These are phyloP conservation scores for Celoporthe dispersa DNA, from an alignment of 2,329 filamentous ascomycete species.

Conservation along the genomic window DNA sequence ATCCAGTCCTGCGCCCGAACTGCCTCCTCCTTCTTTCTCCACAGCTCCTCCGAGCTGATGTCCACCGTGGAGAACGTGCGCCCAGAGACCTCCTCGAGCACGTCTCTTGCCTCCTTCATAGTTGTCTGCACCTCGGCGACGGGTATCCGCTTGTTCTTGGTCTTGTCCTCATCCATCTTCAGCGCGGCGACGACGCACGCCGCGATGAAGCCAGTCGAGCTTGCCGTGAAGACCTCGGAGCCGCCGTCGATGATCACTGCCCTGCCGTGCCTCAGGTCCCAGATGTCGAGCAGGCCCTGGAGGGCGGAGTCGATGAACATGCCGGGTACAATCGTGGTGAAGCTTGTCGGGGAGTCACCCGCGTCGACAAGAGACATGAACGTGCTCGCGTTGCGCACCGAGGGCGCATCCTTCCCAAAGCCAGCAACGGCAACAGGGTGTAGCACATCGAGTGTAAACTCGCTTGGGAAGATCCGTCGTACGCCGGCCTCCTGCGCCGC, in stretches of 20 bases:
- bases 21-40: neutral
- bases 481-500: slow-evolving; percentile 11
- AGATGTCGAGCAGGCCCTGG: neutral
- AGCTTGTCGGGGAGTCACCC: neutral
- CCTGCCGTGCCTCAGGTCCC: neutral
- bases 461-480: slow-evolving; percentile 9
- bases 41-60: slow-evolving; percentile 1
- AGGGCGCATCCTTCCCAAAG: neutral
- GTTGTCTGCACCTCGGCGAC: slow-evolving; percentile 10
- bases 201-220: slow-evolving; percentile 7
- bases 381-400: neutral
- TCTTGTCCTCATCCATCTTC: slow-evolving; percentile 13
- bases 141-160: slow-evolving; percentile 1
- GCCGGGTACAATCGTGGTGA: slow-evolving; percentile 7
- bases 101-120: neutral
- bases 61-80: neutral
- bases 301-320: neutral
- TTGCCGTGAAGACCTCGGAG: neutral
- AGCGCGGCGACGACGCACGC: slow-evolving; percentile 9
- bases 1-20: neutral
- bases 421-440: neutral
- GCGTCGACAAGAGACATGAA: neutral
- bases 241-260: slow-evolving; percentile 6
- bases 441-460: slow-evolving; percentile 9
- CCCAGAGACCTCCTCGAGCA: slow-evolving; percentile 5